Evolutionary conservation across 768 basidiomycete genomes (phyloP).

Genomic region (Tylopilus intermedius): DNA sequence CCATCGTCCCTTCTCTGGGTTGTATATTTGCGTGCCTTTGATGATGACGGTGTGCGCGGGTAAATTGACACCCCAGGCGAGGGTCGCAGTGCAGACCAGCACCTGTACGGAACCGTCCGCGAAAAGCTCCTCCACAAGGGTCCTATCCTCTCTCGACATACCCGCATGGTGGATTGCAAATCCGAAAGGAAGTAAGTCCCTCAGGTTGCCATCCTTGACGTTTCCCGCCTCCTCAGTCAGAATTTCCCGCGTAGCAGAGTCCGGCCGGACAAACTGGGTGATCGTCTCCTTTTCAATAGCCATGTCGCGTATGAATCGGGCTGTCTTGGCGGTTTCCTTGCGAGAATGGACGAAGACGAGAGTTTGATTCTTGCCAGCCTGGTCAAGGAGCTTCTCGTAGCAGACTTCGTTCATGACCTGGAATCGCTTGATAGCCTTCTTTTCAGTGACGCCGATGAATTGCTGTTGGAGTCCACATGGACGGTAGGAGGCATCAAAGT

Average conservation of each 20-base stretch:
- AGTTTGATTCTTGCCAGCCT: slow-evolving; percentile 84
- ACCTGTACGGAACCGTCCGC: slow-evolving; percentile 90
- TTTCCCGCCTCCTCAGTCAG: slow-evolving; percentile 77
- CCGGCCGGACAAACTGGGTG: slow-evolving; percentile 91
- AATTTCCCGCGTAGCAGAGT: slow-evolving; percentile 88
- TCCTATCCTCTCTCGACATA: slow-evolving; percentile 88
- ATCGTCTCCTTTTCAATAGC: slow-evolving; percentile 97
- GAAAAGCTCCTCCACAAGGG: slow-evolving; percentile 91
- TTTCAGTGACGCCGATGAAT: slow-evolving; percentile 96
- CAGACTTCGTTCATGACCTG: slow-evolving; percentile 99
- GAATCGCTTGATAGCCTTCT: slow-evolving; percentile 98
- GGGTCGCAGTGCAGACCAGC: slow-evolving; percentile 92
- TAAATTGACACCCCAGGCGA: slow-evolving; percentile 99
- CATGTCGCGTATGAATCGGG: slow-evolving; percentile 88
- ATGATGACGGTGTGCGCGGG: slow-evolving; percentile 98
- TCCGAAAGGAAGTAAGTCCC: slow-evolving; percentile 91
- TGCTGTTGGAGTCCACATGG: slow-evolving; percentile 95
- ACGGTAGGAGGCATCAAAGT: slow-evolving; percentile 91
- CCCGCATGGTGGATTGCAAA: slow-evolving; percentile 98
- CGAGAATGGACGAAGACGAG: slow-evolving; percentile 97
- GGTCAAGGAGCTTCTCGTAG: slow-evolving; percentile 97
- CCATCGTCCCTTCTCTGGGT: slow-evolving; percentile 98
- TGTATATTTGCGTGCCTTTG: slow-evolving; percentile 99
- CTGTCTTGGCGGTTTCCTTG: slow-evolving; percentile 98
- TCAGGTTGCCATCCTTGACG: slow-evolving; percentile 76